phyloP scores from a whole-genome alignment of 257 asterid species.

The Nicotiana paniculata region DNA sequence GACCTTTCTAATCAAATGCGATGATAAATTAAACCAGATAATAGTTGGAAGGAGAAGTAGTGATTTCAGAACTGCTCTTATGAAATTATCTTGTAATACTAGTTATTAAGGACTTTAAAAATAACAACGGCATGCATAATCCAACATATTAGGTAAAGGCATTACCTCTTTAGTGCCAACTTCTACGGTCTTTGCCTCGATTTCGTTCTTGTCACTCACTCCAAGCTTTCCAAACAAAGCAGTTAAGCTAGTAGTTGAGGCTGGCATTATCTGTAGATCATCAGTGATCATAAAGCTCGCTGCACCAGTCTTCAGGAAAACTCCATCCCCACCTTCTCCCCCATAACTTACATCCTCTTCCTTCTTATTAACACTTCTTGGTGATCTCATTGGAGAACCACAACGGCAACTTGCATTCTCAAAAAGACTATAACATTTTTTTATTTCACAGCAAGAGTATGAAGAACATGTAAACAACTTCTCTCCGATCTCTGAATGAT shows the following conservation, averaged over 20 bases:
- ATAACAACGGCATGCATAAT: not conserved
- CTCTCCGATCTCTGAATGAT: not conserved
- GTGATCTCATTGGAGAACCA: not conserved
- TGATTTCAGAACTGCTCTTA: not conserved
- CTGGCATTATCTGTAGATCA: constrained; percentile 7
- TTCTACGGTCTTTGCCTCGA: constrained; percentile 4
- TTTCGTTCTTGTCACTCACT: not conserved
- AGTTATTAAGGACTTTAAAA: not conserved
- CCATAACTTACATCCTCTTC: not conserved
- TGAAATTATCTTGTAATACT: not conserved
- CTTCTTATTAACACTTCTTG: not conserved
- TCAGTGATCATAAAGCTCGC: not conserved
- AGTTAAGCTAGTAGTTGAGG: constrained; percentile 4
- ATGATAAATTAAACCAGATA: no score
- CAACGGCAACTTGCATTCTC: not conserved
- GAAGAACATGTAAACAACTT: not conserved
- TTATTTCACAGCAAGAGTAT: no score
- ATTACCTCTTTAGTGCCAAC: constrained; percentile 5
- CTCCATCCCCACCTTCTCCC: not conserved
- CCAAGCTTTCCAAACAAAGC: not conserved
- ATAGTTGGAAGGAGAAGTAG: no score
- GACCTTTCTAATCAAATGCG: not conserved
- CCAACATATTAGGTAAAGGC: not conserved
- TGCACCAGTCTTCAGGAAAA: constrained; percentile 4
- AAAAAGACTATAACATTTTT: not conserved